These are phyloP conservation scores for Tolypocladium sp. DNA, from an alignment of 2,329 filamentous ascomycete genomes.

Conservation along the genomic window DNA sequence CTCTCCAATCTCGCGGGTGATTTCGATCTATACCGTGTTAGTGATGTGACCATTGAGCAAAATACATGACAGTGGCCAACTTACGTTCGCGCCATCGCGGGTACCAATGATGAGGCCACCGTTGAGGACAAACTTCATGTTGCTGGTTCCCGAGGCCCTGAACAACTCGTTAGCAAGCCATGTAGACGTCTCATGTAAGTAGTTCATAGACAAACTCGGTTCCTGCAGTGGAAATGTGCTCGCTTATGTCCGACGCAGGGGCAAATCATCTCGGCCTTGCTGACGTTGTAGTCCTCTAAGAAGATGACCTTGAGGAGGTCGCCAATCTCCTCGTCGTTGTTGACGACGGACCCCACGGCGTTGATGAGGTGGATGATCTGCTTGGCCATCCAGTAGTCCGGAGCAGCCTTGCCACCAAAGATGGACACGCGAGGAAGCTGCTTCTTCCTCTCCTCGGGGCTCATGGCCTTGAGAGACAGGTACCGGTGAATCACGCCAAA, in stretches of 20 bases:
- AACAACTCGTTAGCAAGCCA: slow-evolving; percentile 5
- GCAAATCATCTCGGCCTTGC: slow-evolving; percentile 94
- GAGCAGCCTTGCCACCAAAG: slow-evolving; percentile 95
- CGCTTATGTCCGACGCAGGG: slow-evolving; percentile 93
- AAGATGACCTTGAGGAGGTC: slow-evolving; percentile 96
- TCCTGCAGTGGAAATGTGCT: slow-evolving; percentile 96
- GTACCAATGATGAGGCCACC: slow-evolving; percentile 96
- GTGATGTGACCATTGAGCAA: not conserved
- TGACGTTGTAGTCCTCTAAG: slow-evolving; percentile 97
- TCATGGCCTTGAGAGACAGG: slow-evolving; percentile 78
- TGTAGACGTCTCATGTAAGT: too few relatives aligned
- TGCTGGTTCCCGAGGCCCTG: slow-evolving; percentile 73
- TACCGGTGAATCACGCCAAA: slow-evolving; percentile 97
- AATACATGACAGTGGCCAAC: slow-evolving; percentile 18
- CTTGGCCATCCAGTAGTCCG: slow-evolving; percentile 99
- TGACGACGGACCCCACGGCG: slow-evolving; percentile 80
- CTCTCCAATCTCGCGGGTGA: slow-evolving; percentile 92
- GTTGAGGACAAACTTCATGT: slow-evolving; percentile 99
- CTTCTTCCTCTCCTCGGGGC: slow-evolving; percentile 76
- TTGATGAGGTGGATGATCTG: slow-evolving; percentile 97
- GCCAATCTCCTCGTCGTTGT: slow-evolving; percentile 84
- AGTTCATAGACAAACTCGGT: slow-evolving; percentile 62
- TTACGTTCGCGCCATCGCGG: slow-evolving; percentile 92
- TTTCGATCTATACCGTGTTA: slow-evolving; percentile 59
- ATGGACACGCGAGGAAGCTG: slow-evolving; percentile 82